Evolutionary conservation across 2,329 filamentous ascomycete species (phyloP).

Genomic region (Penicillium hesseltinei): DNA sequence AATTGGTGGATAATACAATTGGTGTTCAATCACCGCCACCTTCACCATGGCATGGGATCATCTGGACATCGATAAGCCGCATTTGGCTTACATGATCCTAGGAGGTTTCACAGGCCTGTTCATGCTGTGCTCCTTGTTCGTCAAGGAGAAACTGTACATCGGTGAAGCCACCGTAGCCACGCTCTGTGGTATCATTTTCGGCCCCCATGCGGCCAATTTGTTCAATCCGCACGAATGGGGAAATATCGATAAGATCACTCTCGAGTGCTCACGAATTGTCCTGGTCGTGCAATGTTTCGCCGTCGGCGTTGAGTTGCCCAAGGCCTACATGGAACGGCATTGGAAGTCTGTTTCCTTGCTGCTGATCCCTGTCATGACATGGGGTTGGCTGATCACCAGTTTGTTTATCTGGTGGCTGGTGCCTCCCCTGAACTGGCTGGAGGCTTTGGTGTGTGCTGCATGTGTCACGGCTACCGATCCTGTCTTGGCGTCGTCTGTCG

Average conservation of each 20-base stretch:
- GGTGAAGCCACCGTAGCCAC: constrained; percentile 93
- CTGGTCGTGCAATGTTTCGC: constrained; percentile 72
- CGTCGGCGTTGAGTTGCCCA: constrained; percentile 68
- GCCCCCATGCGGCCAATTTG: constrained; percentile 63
- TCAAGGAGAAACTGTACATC: constrained; percentile 98
- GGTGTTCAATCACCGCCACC: constrained; percentile 1
- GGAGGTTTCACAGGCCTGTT: constrained; percentile 97
- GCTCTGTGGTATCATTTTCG: constrained; percentile 68
- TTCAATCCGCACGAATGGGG: constrained; percentile 63
- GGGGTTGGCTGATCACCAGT: constrained; percentile 79
- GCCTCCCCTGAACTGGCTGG: constrained; percentile 76
- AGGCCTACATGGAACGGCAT: constrained; percentile 90
- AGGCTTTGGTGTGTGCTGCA: constrained; percentile 80
- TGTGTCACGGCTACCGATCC: constrained; percentile 98
- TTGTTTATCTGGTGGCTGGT: constrained; percentile 94
- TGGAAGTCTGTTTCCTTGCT: constrained; percentile 90
- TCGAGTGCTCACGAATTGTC: constrained; percentile 70
- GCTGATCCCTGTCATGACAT: constrained; percentile 94
- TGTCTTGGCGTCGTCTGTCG: constrained; percentile 93
- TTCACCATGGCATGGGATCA: constrained; percentile 52
- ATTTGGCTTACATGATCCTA: constrained; percentile 97
- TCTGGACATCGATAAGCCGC: constrained; percentile 76
- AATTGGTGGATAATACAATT: constrained; percentile 4
- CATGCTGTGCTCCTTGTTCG: constrained; percentile 96
- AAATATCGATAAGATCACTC: constrained; percentile 65